Conservation (phyloP, 2,329 filamentous ascomycete species). For the Aspergillus pseudoviridinutans region DNA sequence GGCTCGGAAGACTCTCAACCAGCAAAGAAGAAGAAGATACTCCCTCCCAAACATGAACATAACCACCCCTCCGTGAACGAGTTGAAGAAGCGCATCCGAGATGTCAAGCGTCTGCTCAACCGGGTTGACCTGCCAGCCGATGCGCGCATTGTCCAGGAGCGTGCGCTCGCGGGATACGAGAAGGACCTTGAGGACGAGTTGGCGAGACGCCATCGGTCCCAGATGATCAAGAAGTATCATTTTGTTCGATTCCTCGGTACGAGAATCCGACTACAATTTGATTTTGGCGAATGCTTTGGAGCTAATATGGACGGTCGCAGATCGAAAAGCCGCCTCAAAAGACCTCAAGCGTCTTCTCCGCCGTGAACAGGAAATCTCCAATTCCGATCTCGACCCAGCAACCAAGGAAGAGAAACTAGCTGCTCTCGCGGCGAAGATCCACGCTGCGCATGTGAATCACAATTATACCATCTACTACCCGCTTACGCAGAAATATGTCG, state of each 20-base stretch:
- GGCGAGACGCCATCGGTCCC: constrained; percentile 47
- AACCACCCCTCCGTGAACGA: constrained; percentile 43
- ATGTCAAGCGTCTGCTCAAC: constrained; percentile 51
- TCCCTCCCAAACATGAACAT: constrained; percentile 22
- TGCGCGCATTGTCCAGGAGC: constrained; percentile 55
- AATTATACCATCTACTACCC: constrained; percentile 63
- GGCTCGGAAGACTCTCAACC: constrained; percentile 22
- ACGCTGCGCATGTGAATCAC: constrained; percentile 53
- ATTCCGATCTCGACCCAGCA: constrained; percentile 25
- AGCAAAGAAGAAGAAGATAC: constrained; percentile 29
- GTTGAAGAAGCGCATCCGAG: constrained; percentile 54
- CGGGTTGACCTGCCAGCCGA: constrained; percentile 50
- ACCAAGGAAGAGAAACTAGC: constrained; percentile 19
- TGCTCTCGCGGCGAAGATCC: constrained; percentile 35
- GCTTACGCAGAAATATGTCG: constrained; percentile 56
- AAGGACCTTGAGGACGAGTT: constrained; percentile 52
- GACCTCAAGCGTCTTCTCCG: constrained; percentile 32
- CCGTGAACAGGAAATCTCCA: constrained; percentile 38
- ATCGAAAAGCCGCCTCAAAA: constrained; percentile 42
- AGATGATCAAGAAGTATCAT: constrained; percentile 60
- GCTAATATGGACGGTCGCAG: constrained; percentile 19
- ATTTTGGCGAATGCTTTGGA: not conserved
- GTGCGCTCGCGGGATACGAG: constrained; percentile 54
- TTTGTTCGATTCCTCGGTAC: constrained; percentile 62
- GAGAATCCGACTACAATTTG: not conserved